Base-by-base conservation (phyloP, 257 asterid genomes). In the Henckelia pumila region DNA sequence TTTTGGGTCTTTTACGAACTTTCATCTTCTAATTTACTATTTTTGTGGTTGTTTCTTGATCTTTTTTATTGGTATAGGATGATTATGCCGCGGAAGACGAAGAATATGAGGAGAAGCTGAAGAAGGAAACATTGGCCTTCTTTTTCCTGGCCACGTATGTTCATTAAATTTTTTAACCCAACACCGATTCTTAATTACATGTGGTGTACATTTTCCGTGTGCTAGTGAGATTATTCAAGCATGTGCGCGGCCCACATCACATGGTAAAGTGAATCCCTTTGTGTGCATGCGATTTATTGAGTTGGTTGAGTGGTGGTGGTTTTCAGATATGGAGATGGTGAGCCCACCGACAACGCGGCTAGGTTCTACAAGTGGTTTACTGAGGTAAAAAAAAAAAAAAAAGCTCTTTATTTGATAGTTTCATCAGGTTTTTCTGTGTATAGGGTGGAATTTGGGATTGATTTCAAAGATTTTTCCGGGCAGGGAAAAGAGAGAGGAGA, bases 341-440 rank as follows among this genome's bases (percentile, higher is more conserved):
- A 94, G 86, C 99, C 99, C 66, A 94, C 99, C 30, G 99, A 94
- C 77, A 94, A 94, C 61, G 99, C 98, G 8, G 98, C 99, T 3
- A 85, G 95, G 71, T 94, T 94, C 77, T 91, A 94, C 79, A 94
- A 88, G 75, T 91, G 99, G 98, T 87, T 94, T 82, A 52, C 62
- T 1, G 99, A 94, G 98, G 99, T 94, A 82, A 77, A 63, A 35
- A 55, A 40, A 10, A n/a, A n/a, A n/a, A n/a, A n/a, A n/a, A n/a
- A n/a, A n/a, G n/a, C n/a, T n/a, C n/a, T n/a, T n/a, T n/a, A n/a
- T n/a, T n/a, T 29, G 6, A 25, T 25, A 5, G 24, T 8, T 16
- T 7, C 59, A 7, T 25, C 30, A 62, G 26, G 8, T 69, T 30
- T 74, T 7, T 63, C 57, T 56, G 71, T 22, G 62, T 55, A 6